Percentiles rank a stretch among this genome's conserved stretches.
phyloP scores from a whole-genome alignment of 805 yeast genomes.

The Barnettozyma pratensis region DNA sequence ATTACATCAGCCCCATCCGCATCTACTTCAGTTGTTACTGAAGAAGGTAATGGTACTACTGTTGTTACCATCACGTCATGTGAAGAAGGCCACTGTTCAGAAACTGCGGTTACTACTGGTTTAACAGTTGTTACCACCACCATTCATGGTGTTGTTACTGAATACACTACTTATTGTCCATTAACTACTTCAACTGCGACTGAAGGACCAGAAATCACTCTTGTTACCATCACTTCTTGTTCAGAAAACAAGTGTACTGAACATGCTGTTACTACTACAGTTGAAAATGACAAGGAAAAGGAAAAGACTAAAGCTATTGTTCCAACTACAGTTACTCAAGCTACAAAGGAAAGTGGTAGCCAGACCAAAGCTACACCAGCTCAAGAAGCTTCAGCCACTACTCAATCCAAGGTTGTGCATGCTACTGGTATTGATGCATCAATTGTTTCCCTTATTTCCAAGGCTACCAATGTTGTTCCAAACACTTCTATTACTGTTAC shows the following conservation, averaged over 20 bases:
- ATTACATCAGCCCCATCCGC: background rate
- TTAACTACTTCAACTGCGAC: background rate
- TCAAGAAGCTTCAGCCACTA: background rate
- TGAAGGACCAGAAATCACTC: background rate
- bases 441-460: background rate
- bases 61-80: background rate
- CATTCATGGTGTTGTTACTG: background rate
- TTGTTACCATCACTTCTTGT: constrained; percentile 1
- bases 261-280: background rate
- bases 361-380: background rate
- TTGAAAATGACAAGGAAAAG: background rate
- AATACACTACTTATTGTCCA: constrained; percentile 3
- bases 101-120: background rate
- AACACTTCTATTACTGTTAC: background rate
- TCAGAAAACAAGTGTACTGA: background rate
- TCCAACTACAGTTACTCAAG: background rate
- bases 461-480: constrained; percentile 1
- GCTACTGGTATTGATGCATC: no score
- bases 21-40: background rate
- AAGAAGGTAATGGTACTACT: background rate
- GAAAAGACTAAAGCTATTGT: background rate
- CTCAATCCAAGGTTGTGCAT: background rate
- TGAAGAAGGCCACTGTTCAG: background rate
- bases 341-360: no score
- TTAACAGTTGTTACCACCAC: background rate